Base-by-base conservation (phyloP, 306 rosid species). In the Gleditsia sinensis region DNA sequence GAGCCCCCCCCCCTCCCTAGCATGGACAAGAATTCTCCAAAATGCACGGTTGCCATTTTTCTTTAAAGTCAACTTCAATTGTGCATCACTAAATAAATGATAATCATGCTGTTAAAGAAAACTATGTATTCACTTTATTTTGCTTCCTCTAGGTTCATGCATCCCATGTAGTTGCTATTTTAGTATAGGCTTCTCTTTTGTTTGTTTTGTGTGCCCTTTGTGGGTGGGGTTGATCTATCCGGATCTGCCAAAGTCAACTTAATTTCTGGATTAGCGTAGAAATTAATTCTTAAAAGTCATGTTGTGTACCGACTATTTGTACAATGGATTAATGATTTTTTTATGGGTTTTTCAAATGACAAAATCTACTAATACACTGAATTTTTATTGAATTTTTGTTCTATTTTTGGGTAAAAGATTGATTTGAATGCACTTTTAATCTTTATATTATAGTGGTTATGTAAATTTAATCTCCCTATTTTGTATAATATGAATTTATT, bases 211-310 rank as follows among this genome's bases (percentile, higher is more conserved):
- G 45, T 59, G 61, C 64, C 40, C 19, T 36, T 13, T 65, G 43
- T 14, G 67, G 23, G 27, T 71, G 75, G 69, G 78, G 50, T 82
- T 77, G 72, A 82, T 82, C 72, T 42, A 67, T 72, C 79, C 51
- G 76, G 66, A 76, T 51, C 9, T 72, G 33, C 76, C 33, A 60
- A 67, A 59, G 80, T 82, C 86, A 82, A 82, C 86, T 67, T 77
- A 42, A 53, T 78, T 72, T 72, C 73, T 72, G 28, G 45, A 76
- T 76, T 36, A 69, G 16, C 36, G 14, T 69, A n/a, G n/a, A n/a
- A n/a, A n/a, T n/a, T n/a, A n/a, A n/a, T n/a, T n/a, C n/a, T n/a
- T n/a, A n/a, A n/a, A n/a, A n/a, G n/a, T n/a, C n/a, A n/a, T n/a
- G n/a, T n/a, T n/a, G n/a, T n/a, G n/a, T n/a, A n/a, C n/a, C n/a